Percentiles rank a stretch among this genome's conserved stretches.
Conservation (phyloP, 192 early-diverging fungal species). For the Linnemannia hyalina region DNA sequence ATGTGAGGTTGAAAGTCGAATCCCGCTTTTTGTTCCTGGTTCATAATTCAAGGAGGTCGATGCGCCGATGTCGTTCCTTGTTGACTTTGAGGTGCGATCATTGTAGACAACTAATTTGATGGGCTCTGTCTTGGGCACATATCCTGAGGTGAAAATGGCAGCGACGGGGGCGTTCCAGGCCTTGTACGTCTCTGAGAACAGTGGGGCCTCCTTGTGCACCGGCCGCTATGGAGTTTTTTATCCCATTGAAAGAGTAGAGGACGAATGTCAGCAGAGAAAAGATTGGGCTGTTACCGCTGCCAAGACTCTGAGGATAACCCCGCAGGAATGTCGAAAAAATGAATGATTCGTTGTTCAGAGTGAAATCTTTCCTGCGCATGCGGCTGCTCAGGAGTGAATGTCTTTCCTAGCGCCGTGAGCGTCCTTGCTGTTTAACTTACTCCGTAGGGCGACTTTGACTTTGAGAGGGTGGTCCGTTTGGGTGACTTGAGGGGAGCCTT, state of each 20-base stretch:
- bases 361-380: too few relatives aligned
- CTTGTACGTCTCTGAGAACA: constrained; percentile 45
- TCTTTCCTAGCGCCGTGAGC: too few relatives aligned
- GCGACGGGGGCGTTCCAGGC: constrained; percentile 29
- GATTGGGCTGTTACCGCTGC: background rate
- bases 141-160: constrained; percentile 41
- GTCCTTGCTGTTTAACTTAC: background rate
- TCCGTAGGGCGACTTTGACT: background rate
- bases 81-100: background rate
- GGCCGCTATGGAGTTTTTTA: background rate
- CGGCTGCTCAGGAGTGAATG: too few relatives aligned
- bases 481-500: background rate
- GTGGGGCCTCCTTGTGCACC: background rate
- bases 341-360: background rate
- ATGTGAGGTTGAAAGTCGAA: background rate
- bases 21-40: constrained; percentile 1
- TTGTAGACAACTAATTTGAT: constrained; percentile 35
- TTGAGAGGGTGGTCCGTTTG: background rate
- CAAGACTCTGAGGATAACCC: too few relatives aligned
- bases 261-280: background rate
- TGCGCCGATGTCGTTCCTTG: background rate
- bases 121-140: constrained; percentile 17
- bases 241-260: too few relatives aligned
- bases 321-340: background rate
- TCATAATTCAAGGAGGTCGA: background rate